These are phyloP conservation scores for Styphnolobium japonicum DNA, from an alignment of 306 rosid species.

Conservation along the genomic window DNA sequence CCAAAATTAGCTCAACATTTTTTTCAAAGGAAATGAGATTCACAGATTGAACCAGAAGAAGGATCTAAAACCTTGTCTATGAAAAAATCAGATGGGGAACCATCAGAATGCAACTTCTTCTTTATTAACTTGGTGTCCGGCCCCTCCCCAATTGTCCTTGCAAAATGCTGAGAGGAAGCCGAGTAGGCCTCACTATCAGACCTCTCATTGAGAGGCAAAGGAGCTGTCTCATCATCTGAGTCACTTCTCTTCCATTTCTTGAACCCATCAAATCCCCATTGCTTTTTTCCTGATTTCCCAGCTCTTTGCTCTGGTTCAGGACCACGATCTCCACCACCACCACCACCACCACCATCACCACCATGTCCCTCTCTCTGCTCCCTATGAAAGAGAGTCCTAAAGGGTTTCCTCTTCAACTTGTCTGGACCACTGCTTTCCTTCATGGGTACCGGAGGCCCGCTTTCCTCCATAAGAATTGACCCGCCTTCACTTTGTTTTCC, in stretches of 20 bases:
- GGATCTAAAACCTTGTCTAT: slow-evolving; percentile 65
- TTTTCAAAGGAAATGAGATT: not conserved
- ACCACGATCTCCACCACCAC: slow-evolving; percentile 2
- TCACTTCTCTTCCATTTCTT: slow-evolving; percentile 81
- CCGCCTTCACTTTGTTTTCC: slow-evolving; percentile 31
- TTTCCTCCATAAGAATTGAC: slow-evolving; percentile 63
- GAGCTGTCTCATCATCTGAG: slow-evolving; percentile 74
- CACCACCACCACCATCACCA: too few relatives aligned
- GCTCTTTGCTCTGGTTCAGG: slow-evolving; percentile 32
- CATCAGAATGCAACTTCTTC: slow-evolving; percentile 68
- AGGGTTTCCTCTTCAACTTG: slow-evolving; percentile 68
- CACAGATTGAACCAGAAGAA: not conserved
- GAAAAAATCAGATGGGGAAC: slow-evolving; percentile 78
- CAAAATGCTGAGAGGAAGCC: slow-evolving; percentile 27
- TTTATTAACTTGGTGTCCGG: slow-evolving; percentile 63
- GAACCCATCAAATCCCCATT: slow-evolving; percentile 76
- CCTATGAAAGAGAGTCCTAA: slow-evolving; percentile 65
- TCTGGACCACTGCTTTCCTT: slow-evolving; percentile 44
- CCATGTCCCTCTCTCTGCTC: slow-evolving; percentile 52
- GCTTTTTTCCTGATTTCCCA: slow-evolving; percentile 55
- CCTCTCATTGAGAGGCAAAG: slow-evolving; percentile 63
- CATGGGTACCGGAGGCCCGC: slow-evolving; percentile 39
- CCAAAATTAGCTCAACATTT: not conserved
- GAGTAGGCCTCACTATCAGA: slow-evolving; percentile 53
- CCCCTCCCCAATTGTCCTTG: slow-evolving; percentile 54